Conservation (phyloP, 2,329 filamentous ascomycete genomes). For the Colletotrichum sp. region DNA sequence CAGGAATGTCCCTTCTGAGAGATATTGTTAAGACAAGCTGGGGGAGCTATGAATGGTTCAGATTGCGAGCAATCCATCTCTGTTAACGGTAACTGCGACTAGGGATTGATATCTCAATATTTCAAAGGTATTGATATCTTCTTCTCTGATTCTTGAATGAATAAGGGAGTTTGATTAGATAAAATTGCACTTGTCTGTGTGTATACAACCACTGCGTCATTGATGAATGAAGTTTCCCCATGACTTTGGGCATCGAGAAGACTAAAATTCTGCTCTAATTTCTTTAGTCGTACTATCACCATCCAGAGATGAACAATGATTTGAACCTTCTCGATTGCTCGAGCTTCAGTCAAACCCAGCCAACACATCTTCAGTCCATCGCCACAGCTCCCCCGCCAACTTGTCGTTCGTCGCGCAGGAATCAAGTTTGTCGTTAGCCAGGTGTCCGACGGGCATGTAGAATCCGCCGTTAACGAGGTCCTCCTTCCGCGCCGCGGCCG, state of each 20-base stretch:
- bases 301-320: not conserved
- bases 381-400: conserved; percentile 40
- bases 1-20: not conserved
- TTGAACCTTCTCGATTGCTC: not conserved
- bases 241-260: not conserved
- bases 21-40: not conserved
- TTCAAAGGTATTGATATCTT: not conserved
- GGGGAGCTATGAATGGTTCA: fast-evolving
- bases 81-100: not conserved
- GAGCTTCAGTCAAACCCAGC: not conserved
- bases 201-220: not conserved
- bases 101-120: not conserved
- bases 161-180: fast-evolving
- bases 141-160: not conserved
- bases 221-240: not conserved
- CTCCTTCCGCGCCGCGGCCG: conserved; percentile 23
- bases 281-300: not conserved
- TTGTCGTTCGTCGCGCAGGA: conserved; percentile 28
- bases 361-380: conserved; percentile 37
- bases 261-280: not conserved
- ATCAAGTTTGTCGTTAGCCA: conserved; percentile 23
- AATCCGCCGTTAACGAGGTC: conserved; percentile 25
- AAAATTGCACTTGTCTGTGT: not conserved
- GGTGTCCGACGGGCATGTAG: conserved; percentile 33
- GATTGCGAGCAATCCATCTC: not conserved